A percentile compares a stretch with the other conserved stretches of the same genome.
Conservation (phyloP, 2,329 filamentous ascomycete genomes). For the Penicillium sp. region DNA sequence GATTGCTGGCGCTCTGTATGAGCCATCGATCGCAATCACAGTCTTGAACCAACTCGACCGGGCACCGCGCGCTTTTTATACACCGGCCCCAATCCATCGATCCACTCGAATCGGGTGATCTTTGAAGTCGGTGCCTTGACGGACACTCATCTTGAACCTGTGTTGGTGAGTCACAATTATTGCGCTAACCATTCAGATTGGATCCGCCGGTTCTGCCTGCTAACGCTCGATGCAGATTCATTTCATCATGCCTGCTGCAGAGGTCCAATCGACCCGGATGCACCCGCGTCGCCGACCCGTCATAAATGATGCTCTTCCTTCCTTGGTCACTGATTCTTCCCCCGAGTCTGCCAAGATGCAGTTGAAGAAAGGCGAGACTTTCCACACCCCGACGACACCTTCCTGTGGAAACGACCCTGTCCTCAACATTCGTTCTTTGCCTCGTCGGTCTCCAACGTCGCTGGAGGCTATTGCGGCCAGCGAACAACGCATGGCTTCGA, state of each 20-base stretch:
- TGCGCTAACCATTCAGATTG: conserved; percentile 13
- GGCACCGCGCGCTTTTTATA: not conserved
- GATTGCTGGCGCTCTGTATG: not conserved
- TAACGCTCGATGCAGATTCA: conserved; percentile 11
- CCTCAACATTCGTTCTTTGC: conserved; percentile 47
- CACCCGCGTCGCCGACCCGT: conserved; percentile 34
- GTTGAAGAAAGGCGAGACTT: conserved; percentile 66
- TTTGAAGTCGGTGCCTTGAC: not conserved
- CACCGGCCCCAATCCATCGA: not conserved
- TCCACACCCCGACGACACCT: conserved; percentile 43
- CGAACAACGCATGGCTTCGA: conserved; percentile 61
- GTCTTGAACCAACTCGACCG: not conserved
- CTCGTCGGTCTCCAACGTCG: conserved; percentile 60
- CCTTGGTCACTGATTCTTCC: conserved; percentile 21
- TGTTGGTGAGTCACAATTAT: conserved; percentile 1
- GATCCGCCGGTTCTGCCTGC: conserved; percentile 7
- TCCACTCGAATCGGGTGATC: not conserved
- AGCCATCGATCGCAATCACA: not conserved
- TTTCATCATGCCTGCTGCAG: conserved; percentile 28
- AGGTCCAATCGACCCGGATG: conserved; percentile 22
- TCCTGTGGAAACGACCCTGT: conserved; percentile 41
- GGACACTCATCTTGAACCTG: not conserved
- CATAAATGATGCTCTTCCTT: conserved; percentile 27
- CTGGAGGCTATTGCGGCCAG: conserved; percentile 66
- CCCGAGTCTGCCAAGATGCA: conserved; percentile 43